phyloP scores from a whole-genome alignment of 2,329 filamentous ascomycete genomes.

The Kalmusia sp. region DNA sequence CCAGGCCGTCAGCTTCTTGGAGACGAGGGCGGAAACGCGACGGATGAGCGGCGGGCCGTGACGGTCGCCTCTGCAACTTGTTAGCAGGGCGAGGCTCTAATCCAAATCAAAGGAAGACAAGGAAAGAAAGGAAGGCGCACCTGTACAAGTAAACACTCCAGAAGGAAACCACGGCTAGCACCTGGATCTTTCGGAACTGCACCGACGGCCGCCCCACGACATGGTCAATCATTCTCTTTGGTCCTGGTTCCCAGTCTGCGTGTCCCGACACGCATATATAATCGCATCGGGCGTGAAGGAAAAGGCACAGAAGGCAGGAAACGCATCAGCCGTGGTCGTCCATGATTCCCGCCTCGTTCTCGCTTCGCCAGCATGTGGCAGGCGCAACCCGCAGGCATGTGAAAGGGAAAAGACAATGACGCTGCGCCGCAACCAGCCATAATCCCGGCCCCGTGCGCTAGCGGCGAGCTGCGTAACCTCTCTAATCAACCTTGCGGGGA shows the following conservation, averaged over 20 bases:
- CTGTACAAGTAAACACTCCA: slow-evolving; percentile 86
- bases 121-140: slow-evolving; percentile 56
- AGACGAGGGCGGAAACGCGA: slow-evolving; percentile 73
- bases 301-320: not conserved
- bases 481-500: too few species aligned
- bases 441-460: too few species aligned
- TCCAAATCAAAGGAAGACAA: too few species aligned
- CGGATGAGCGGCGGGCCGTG: slow-evolving; percentile 85
- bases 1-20: slow-evolving; percentile 80
- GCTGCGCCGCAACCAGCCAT: not conserved
- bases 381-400: slow-evolving; percentile 6
- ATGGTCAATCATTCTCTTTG: slow-evolving; percentile 68
- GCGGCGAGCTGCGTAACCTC: too few species aligned
- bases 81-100: slow-evolving; percentile 20
- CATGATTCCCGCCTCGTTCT: slow-evolving; percentile 4
- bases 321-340: slow-evolving; percentile 2
- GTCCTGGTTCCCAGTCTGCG: not conserved
- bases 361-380: slow-evolving; percentile 2
- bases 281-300: not conserved
- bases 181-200: slow-evolving; percentile 90
- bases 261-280: not conserved
- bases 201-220: slow-evolving; percentile 88
- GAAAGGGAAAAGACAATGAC: slow-evolving; percentile 12
- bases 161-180: slow-evolving; percentile 87
- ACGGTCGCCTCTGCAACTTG: slow-evolving; percentile 70